Evolutionary conservation across 257 asterid genomes (phyloP), one percentile per base, ranked within the genome.

Genomic region (Ajuga chamaepitys): DNA sequence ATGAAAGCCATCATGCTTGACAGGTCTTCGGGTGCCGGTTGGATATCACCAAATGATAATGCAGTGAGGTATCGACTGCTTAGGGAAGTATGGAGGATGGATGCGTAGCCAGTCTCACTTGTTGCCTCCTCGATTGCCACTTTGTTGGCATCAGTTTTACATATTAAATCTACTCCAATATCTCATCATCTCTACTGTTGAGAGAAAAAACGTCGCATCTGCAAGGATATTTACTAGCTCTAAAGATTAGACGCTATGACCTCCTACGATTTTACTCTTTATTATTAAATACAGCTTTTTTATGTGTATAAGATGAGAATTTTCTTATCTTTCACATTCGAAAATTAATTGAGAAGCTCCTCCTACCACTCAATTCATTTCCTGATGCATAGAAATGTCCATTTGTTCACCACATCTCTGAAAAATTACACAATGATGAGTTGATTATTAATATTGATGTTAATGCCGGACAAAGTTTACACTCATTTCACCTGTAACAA

Each of bases 31-130:
- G 78, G 67, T 45, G 74, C 70, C 7, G 48, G 68, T 24, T 74
- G 77, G 78, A 55, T 51, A 32, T 58, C n/a, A n/a, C n/a, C 79
- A 2, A 69, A 65, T 56, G 82, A 70, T 57, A 70, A 65, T 40
- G 62, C 76, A n/a, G 70, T 74, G 14, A 83, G 97, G 71, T 88
- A 91, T 78, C 83, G 70, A 75, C 96, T 91, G 53, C 86, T 88
- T 14, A 80, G 80, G 6, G 82, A 86, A 54, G 81, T 83, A 25
- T 91, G 97, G 95, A 64, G 97, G 95, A 64, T 48, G 72, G 74
- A 55, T 14, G 62, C 38, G 65, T 46, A 61, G 80, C n/a, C n/a
- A n/a, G n/a, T n/a, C n/a, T 34, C 5, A 54, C 46, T 22, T 28
- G 52, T 34, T 8, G 58, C 18, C 16, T 8, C 18, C 16, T 8